Percentiles rank a stretch among this genome's conserved stretches.
phyloP scores from a whole-genome alignment of 73 alveolate species.

The Stentor roeselii region DNA sequence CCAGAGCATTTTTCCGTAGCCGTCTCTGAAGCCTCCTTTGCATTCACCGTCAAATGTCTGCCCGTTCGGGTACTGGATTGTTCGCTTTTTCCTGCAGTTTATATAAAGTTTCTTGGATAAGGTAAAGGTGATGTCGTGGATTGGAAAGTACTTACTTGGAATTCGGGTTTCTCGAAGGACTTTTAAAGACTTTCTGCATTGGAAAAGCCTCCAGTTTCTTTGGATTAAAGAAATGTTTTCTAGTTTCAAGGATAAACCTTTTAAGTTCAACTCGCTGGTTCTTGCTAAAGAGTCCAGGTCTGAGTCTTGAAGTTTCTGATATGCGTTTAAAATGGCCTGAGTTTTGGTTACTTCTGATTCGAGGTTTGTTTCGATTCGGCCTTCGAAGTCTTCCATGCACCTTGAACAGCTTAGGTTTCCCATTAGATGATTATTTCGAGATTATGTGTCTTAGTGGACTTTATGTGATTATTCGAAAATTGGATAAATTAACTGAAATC shows the following conservation, averaged over 20 bases:
- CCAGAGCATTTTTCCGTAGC: conserved; percentile 43
- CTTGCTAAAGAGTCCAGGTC: not conserved
- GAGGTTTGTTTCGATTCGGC: not conserved
- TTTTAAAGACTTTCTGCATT: too few relatives aligned
- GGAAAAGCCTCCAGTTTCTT: not conserved
- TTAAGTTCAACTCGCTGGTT: not conserved
- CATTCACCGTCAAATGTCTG: conserved; percentile 33
- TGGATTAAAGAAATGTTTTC: not conserved
- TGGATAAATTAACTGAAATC: too few relatives aligned
- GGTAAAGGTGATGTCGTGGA: not conserved
- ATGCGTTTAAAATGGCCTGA: not conserved
- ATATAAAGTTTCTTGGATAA: not conserved
- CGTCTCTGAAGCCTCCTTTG: conserved; percentile 49
- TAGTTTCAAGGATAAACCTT: too few relatives aligned
- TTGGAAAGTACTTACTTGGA: not conserved
- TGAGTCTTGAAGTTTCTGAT: not conserved
- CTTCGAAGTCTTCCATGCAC: not conserved
- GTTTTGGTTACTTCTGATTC: not conserved
- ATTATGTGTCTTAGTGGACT: too few relatives aligned
- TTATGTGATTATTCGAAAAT: too few relatives aligned
- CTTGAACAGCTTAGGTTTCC: not conserved
- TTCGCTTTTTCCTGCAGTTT: not conserved
- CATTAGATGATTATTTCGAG: too few relatives aligned
- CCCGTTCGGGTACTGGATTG: conserved; percentile 32
- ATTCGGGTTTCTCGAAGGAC: not conserved